These are phyloP conservation scores for Ophiostoma montium DNA, from an alignment of 2,329 filamentous ascomycete genomes.

Conservation along the genomic window DNA sequence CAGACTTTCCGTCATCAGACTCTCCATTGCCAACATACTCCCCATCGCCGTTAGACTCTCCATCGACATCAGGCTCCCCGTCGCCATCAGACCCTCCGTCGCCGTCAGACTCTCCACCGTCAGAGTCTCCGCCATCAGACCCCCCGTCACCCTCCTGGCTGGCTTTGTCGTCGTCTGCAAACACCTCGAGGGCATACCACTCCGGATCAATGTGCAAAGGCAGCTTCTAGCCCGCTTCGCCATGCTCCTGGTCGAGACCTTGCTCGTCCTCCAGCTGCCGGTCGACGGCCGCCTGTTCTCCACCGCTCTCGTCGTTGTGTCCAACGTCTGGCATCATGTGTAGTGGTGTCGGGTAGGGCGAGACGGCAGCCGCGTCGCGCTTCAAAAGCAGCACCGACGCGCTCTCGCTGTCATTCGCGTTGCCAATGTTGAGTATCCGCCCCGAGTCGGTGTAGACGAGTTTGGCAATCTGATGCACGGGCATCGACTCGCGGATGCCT, in stretches of 20 bases:
- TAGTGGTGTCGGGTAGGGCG: background rate
- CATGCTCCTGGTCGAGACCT: background rate
- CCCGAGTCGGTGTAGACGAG: slow-evolving; percentile 90
- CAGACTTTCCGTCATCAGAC: no score
- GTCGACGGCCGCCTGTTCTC: slow-evolving; percentile 31
- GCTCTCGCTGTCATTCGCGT: slow-evolving; percentile 45
- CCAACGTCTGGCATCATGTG: slow-evolving; percentile 10
- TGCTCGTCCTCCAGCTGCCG: slow-evolving; percentile 28
- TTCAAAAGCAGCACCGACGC: slow-evolving; percentile 64
- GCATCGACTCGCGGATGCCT: slow-evolving; percentile 39
- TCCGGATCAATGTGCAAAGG: slow-evolving; percentile 70
- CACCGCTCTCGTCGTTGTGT: slow-evolving; percentile 9
- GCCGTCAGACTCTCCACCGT: no score
- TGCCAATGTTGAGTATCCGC: slow-evolving; percentile 67
- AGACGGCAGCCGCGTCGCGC: slow-evolving; percentile 48
- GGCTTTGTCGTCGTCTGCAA: slow-evolving; percentile 37
- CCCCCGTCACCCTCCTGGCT: slow-evolving; percentile 10
- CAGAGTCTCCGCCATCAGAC: no score
- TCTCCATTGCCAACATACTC: no score
- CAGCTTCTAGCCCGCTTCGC: slow-evolving; percentile 35
- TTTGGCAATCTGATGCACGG: slow-evolving; percentile 55
- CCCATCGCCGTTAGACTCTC: slow-evolving; percentile 28
- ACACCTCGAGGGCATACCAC: slow-evolving; percentile 86
- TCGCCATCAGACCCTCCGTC: no score
- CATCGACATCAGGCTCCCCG: no score